Evolutionary conservation across 331 rosid genomes (phyloP).

Genomic region (Cydonia oblonga): DNA sequence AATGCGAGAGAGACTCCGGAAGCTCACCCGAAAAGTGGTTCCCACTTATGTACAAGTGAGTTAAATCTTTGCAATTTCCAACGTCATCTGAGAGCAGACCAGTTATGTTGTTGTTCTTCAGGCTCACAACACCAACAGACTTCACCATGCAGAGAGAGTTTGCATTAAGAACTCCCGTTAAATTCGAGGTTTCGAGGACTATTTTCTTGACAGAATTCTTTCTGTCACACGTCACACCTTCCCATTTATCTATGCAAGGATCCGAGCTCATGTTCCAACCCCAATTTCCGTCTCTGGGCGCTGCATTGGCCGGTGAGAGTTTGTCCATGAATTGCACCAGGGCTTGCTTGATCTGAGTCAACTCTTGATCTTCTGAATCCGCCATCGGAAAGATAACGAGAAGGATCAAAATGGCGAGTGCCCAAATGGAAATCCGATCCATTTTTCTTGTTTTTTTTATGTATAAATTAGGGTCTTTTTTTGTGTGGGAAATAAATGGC

Average conservation of each 20-base stretch:
- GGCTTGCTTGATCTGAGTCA: slow-evolving; percentile 15
- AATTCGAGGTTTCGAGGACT: slow-evolving; percentile 21
- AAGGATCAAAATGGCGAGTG: slow-evolving; percentile 13
- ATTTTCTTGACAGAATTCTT: slow-evolving; percentile 23
- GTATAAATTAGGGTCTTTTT: background rate
- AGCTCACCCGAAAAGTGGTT: slow-evolving; percentile 42
- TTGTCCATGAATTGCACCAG: slow-evolving; percentile 50
- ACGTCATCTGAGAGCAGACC: slow-evolving; percentile 43
- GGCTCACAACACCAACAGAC: slow-evolving; percentile 26
- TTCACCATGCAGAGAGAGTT: slow-evolving; percentile 30
- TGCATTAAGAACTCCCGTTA: slow-evolving; percentile 34
- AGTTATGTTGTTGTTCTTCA: slow-evolving; percentile 26
- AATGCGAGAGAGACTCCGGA: slow-evolving; percentile 29
- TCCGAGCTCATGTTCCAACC: slow-evolving; percentile 67
- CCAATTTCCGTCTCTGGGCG: slow-evolving; percentile 9
- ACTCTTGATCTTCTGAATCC: slow-evolving; percentile 30
- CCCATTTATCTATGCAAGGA: slow-evolving; percentile 54
- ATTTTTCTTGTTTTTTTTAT: slow-evolving; percentile 16
- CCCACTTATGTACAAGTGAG: slow-evolving; percentile 36
- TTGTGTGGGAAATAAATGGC: background rate
- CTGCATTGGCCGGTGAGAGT: slow-evolving; percentile 25
- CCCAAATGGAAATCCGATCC: slow-evolving; percentile 29
- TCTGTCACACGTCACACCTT: slow-evolving; percentile 34
- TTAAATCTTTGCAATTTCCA: slow-evolving; percentile 28
- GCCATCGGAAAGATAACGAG: slow-evolving; percentile 10